phyloP scores from a whole-genome alignment of 164 flowering plant genomes.

The Aristolochia contorta region DNA sequence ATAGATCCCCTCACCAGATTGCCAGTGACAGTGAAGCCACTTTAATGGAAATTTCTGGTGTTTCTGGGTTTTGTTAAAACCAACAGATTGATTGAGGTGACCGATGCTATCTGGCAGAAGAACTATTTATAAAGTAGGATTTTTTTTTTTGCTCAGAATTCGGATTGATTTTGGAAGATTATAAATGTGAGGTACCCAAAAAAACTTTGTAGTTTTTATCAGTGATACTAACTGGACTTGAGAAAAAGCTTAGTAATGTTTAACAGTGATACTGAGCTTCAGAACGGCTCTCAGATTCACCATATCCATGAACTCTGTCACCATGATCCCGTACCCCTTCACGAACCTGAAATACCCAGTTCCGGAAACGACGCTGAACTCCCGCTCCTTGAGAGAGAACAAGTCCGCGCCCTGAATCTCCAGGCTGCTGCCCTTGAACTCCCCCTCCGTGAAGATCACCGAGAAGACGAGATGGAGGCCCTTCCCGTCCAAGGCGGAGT shows the following conservation, averaged over 20 bases:
- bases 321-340: slow-evolving; percentile 9
- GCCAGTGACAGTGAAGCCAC: too few species aligned
- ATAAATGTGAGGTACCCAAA: background rate
- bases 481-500: slow-evolving; percentile 9
- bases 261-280: slow-evolving; percentile 7
- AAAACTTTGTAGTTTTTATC: background rate
- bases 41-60: too few species aligned
- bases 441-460: slow-evolving; percentile 7
- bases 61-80: too few species aligned
- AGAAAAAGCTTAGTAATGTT: slow-evolving; percentile 1
- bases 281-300: slow-evolving; percentile 4
- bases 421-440: slow-evolving; percentile 11
- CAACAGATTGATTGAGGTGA: too few species aligned
- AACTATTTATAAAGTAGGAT: too few species aligned
- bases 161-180: background rate
- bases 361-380: slow-evolving; percentile 7
- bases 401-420: slow-evolving; percentile 13
- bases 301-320: slow-evolving; percentile 5
- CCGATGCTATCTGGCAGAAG: too few species aligned
- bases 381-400: slow-evolving; percentile 5
- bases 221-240: background rate
- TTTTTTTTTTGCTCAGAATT: too few species aligned
- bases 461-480: slow-evolving; percentile 10
- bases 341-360: slow-evolving; percentile 9
- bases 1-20: too few species aligned